phyloP scores from a whole-genome alignment of 345 rosid genomes.

The rapeseed (Brassica napus) region Da-Ae NC_063434.1:587001-587500 shows the following conservation, averaged over 20 bases:
- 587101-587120: conserved; percentile 67
- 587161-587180: conserved; percentile 71
- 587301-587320: conserved; percentile 61
- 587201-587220: conserved; percentile 67
- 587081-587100: conserved; percentile 46
- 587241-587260: conserved; percentile 34
- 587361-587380: conserved; percentile 68
- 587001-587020: conserved; percentile 45
- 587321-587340: conserved; percentile 49
- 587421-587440: conserved; percentile 61
- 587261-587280: conserved; percentile 44
- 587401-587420: conserved; percentile 83
- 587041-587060: neutral
- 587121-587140: conserved; percentile 54
- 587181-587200: conserved; percentile 66
- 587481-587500: neutral
- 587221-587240: conserved; percentile 7
- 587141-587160: conserved; percentile 36
- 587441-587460: conserved; percentile 6
- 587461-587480: neutral
- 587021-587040: neutral
- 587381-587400: conserved; percentile 49
- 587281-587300: conserved; percentile 44
- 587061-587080: conserved; percentile 2
- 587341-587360: conserved; percentile 47